A percentile compares a stretch with the other conserved stretches of the same genome.
Conservation (phyloP, 164 flowering plant genomes). For the Paratinospora sagittata region DNA sequence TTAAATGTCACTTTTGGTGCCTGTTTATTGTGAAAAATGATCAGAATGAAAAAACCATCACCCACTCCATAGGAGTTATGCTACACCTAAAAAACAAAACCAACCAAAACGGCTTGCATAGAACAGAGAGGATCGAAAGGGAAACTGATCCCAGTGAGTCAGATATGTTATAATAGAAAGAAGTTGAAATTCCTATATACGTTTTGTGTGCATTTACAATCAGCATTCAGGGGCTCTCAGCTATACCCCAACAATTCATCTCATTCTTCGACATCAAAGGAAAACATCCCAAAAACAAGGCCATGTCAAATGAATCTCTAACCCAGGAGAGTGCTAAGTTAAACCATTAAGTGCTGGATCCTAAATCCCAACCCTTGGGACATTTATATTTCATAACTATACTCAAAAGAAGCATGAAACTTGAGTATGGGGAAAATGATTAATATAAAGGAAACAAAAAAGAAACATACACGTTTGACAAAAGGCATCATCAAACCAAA, state of each 20-base stretch:
- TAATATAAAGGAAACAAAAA: neutral
- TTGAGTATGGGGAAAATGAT: neutral
- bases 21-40: slow-evolving; percentile 30
- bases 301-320: neutral
- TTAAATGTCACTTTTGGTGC: slow-evolving; percentile 90
- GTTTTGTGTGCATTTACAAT: no score
- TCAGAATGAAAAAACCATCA: neutral
- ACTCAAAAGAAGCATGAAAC: neutral
- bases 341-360: neutral
- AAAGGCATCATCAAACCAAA: slow-evolving; percentile 99
- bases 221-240: no score
- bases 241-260: no score
- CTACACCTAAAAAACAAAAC: neutral
- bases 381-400: neutral
- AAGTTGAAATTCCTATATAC: no score
- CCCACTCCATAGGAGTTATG: neutral
- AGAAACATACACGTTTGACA: slow-evolving; percentile 64
- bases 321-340: neutral
- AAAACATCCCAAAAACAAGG: neutral
- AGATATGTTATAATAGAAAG: no score
- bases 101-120: neutral
- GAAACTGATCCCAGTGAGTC: no score
- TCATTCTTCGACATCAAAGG: no score
- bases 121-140: neutral
- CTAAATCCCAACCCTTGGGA: neutral